Evolutionary conservation across 2,329 filamentous ascomycete genomes (phyloP), one percentile per base, ranked within the genome.

Genomic region (Anthostomella pinea): DNA sequence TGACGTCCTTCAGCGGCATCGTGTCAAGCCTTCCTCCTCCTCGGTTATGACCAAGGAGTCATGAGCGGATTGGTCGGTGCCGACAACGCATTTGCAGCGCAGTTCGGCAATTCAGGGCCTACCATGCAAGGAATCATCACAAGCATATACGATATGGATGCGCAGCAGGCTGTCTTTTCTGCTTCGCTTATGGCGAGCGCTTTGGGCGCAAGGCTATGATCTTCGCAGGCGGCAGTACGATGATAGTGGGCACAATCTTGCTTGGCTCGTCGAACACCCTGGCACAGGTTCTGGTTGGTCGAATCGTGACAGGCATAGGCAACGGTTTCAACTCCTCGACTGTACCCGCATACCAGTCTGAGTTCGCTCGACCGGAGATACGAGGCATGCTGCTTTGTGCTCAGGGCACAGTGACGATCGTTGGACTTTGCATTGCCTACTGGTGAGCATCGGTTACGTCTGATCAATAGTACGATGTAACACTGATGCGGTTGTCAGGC

Each of bases 301-400:
- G 70, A 16, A 63, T 71, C 30, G 59, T 72, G 13, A 69, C 68
- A 2, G 68, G 69, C 0, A 51, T 72, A 17, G 64, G 65, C 3
- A 65, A 66, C 17, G 58, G 67, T 8, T 53, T 67, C 16, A 60
- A 64, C 36, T 57, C 58, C 0, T 60, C 61, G 2, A 68, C 67
- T 0, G 64, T 67, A 4, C 67, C 68, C 3, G 52, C 60, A 51
- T 65, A 58, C 19, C 57, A 60, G 8, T 52, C 51, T 3, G 58
- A 63, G 23, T 60, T 55, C 37, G 51, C 60, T 1, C 54, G 52
- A 2, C 56, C 68, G 2, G 56, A 63, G 17, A 67, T 68, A 28
- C 65, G 73, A 20, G 74, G 73, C 20, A 60, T 63, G 33, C 54
- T 73, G 16, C 69, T 77, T 25, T 72, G 71, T 14, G 69, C 73